These are phyloP conservation scores for Phytophthora fragariaefolia DNA, from an alignment of 352 stramenopile species.

Conservation along the genomic window DNA sequence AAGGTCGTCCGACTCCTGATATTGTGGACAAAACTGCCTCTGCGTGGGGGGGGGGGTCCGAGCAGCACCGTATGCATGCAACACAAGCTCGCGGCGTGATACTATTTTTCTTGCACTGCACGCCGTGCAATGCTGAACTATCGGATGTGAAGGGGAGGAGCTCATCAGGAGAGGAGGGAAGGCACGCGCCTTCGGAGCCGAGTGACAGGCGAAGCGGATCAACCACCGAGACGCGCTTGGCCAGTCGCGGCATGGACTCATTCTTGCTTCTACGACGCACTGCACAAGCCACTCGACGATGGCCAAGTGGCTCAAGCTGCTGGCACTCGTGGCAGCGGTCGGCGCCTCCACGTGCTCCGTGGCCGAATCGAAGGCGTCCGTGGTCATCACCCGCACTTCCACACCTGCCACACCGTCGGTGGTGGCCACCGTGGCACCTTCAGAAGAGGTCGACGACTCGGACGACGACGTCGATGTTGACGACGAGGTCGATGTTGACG, in stretches of 20 bases:
- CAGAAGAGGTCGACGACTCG: constrained; percentile 1
- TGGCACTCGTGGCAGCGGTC: constrained; percentile 8
- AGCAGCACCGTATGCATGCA: not conserved
- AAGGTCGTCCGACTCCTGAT: constrained; percentile 3
- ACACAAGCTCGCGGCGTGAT: not conserved
- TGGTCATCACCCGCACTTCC: constrained; percentile 8
- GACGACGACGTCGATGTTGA: constrained; percentile 5
- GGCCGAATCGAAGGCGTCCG: constrained; percentile 1
- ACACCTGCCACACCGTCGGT: constrained; percentile 5
- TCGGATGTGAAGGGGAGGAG: constrained; percentile 19
- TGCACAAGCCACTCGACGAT: constrained; percentile 14
- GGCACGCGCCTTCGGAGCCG: constrained; percentile 4
- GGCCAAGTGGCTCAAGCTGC: constrained; percentile 23
- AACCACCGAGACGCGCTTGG: constrained; percentile 21
- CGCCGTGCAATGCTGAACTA: not conserved
- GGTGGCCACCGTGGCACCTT: not conserved
- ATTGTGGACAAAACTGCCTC: not conserved
- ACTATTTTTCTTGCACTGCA: constrained; percentile 20
- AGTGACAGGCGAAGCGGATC: constrained; percentile 21
- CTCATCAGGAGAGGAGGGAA: constrained; percentile 19
- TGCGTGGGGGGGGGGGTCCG: no score
- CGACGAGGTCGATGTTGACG: no score
- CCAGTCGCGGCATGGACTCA: constrained; percentile 26
- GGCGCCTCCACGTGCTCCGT: not conserved
- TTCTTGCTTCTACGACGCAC: constrained; percentile 23